A percentile compares a stretch with the other conserved stretches of the same genome.
Evolutionary conservation across 176 grass and related monocot genomes (phyloP).

Genomic region (Hordeum vulgare): DNA sequence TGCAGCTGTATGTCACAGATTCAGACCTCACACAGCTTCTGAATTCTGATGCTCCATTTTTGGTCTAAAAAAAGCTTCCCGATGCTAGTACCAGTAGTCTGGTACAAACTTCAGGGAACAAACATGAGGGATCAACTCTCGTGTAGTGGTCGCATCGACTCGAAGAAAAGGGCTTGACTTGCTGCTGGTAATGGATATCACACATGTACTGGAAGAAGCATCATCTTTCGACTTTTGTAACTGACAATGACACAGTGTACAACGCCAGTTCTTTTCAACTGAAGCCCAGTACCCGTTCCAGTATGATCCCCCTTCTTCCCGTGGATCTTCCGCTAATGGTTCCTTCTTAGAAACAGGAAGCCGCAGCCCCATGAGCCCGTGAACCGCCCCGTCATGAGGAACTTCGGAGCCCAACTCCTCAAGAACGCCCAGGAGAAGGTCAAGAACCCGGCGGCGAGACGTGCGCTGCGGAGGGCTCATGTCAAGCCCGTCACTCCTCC

Average conservation of each 20-base stretch:
- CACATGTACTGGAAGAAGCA: not conserved
- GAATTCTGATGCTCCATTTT: not conserved
- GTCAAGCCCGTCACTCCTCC: no score
- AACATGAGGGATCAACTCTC: not conserved
- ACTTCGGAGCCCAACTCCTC: constrained; percentile 57
- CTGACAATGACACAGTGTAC: constrained; percentile 5
- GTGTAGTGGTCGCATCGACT: not conserved
- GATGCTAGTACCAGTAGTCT: constrained; percentile 4
- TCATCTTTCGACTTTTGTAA: constrained; percentile 5
- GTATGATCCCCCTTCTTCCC: not conserved
- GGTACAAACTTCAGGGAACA: not conserved
- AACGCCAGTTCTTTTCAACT: not conserved
- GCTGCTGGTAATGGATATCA: no score
- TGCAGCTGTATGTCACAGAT: not conserved
- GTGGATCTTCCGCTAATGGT: not conserved
- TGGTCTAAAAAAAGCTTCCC: not conserved
- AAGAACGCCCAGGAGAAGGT: constrained; percentile 56
- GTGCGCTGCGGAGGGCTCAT: no score
- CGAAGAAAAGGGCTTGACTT: not conserved
- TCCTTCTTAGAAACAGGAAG: constrained; percentile 36
- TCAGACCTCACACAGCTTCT: not conserved
- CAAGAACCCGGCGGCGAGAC: no score
- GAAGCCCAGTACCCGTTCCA: not conserved
- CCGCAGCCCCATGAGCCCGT: constrained; percentile 16
- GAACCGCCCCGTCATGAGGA: constrained; percentile 33